A percentile compares a stretch with the other conserved stretches of the same genome.
Conservation (phyloP, 352 stramenopile genomes). For the Pelagophyceae sp. region DNA sequence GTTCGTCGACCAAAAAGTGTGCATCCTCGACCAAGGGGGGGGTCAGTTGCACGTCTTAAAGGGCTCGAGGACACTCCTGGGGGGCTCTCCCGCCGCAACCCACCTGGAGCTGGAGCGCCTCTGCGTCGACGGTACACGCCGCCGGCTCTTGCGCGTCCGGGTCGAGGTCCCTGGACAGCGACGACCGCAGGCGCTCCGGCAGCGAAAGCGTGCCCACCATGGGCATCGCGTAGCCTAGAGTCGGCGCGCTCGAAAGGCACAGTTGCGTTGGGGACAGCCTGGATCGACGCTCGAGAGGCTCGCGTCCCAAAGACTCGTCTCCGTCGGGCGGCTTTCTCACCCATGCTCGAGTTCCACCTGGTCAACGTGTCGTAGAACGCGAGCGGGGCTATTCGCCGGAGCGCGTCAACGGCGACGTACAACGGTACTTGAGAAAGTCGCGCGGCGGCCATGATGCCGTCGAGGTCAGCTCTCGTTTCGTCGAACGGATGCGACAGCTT, state of each 20-base stretch:
- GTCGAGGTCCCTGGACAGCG: neutral
- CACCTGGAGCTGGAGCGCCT: slow-evolving; percentile 2
- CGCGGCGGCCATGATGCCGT: neutral
- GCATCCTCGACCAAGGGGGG: too few species aligned
- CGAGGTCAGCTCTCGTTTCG: neutral
- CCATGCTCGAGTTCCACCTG: neutral
- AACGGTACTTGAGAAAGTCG: neutral
- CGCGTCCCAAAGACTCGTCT: too few species aligned
- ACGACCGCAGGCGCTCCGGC: neutral
- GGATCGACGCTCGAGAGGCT: too few species aligned
- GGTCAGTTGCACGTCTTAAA: too few species aligned
- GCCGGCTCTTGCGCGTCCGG: neutral
- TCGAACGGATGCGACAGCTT: slow-evolving; percentile 13
- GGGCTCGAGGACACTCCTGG: too few species aligned
- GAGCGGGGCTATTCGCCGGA: neutral
- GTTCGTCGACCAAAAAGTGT: too few species aligned
- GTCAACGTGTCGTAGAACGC: neutral
- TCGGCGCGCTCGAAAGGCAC: too few species aligned
- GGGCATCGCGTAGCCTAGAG: neutral
- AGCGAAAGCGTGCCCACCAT: neutral
- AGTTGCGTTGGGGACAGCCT: too few species aligned
- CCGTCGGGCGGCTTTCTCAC: too few species aligned
- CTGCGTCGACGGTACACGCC: neutral
- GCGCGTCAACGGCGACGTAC: neutral
- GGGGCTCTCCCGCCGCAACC: too few species aligned